Conservation (phyloP, 352 stramenopile genomes). For the Phytophthora crassamura region DNA sequence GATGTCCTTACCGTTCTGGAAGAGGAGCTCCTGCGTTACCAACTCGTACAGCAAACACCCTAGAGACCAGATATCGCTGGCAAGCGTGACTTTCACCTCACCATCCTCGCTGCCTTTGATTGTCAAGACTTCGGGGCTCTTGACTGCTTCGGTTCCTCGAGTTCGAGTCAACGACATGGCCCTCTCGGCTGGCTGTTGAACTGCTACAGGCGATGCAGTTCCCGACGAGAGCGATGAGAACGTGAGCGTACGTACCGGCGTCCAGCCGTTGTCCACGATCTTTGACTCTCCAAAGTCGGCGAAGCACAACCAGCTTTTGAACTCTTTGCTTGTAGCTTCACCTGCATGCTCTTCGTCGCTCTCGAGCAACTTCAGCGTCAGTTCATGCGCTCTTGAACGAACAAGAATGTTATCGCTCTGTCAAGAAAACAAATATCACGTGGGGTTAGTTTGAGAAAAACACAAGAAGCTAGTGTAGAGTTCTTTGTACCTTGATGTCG, state of each 20-base stretch:
- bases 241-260: slow-evolving; percentile 25
- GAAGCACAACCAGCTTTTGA: slow-evolving; percentile 53
- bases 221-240: slow-evolving; percentile 33
- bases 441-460: background rate
- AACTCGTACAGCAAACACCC: slow-evolving; percentile 78
- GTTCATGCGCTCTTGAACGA: slow-evolving; percentile 34
- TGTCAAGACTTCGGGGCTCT: slow-evolving; percentile 75
- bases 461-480: background rate
- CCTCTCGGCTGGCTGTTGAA: slow-evolving; percentile 10
- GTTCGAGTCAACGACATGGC: slow-evolving; percentile 46
- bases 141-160: slow-evolving; percentile 78
- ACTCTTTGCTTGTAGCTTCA: slow-evolving; percentile 1
- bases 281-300: slow-evolving; percentile 80
- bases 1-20: slow-evolving; percentile 51
- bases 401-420: slow-evolving; percentile 76
- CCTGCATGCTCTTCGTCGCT: slow-evolving; percentile 28
- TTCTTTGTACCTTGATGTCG: slow-evolving; percentile 60
- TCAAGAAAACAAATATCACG: background rate
- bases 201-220: background rate
- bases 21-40: slow-evolving; percentile 69
- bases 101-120: slow-evolving; percentile 45
- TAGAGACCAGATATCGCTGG: slow-evolving; percentile 76
- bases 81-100: slow-evolving; percentile 41
- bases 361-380: slow-evolving; percentile 46
- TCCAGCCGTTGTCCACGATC: slow-evolving; percentile 23